Evolutionary conservation across 2,329 filamentous ascomycete species (phyloP).

Genomic region (Fusarium denticulatum): DNA sequence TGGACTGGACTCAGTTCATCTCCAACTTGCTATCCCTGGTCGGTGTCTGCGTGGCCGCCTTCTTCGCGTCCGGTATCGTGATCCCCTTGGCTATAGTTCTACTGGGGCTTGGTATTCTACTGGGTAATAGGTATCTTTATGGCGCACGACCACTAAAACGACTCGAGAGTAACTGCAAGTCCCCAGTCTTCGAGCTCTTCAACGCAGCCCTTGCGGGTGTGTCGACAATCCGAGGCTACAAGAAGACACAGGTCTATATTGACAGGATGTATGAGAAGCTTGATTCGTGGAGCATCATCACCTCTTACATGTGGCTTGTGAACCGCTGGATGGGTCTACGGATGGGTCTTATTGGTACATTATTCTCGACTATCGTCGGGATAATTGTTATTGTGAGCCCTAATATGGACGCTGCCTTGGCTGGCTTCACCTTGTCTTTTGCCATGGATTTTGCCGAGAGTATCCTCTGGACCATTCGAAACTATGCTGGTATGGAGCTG

Average conservation of each 20-base stretch:
- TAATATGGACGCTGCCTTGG: constrained; percentile 73
- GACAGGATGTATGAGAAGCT: constrained; percentile 75
- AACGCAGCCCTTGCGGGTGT: constrained; percentile 77
- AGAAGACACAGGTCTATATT: constrained; percentile 73
- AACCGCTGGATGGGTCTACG: constrained; percentile 82
- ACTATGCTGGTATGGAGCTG: constrained; percentile 77
- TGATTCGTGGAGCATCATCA: constrained; percentile 73
- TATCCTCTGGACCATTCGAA: constrained; percentile 72
- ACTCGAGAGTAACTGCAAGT: constrained; percentile 80
- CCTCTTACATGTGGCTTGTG: constrained; percentile 75
- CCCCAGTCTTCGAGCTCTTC: constrained; percentile 83
- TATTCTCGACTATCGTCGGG: constrained; percentile 74
- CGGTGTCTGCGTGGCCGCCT: constrained; percentile 72
- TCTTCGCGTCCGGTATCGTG: constrained; percentile 75
- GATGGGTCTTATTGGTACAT: constrained; percentile 73
- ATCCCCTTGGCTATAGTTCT: constrained; percentile 70
- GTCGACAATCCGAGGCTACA: constrained; percentile 79
- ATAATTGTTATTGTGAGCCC: constrained; percentile 70
- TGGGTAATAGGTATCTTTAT: constrained; percentile 71
- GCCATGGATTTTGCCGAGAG: constrained; percentile 73
- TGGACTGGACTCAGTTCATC: constrained; percentile 69
- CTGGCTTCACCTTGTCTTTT: constrained; percentile 80
- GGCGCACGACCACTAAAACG: constrained; percentile 80
- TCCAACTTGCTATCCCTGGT: constrained; percentile 70
- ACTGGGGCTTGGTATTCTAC: constrained; percentile 65